Conservation (phyloP, 75 land plant genomes). For the Cunninghamia lanceolata region DNA sequence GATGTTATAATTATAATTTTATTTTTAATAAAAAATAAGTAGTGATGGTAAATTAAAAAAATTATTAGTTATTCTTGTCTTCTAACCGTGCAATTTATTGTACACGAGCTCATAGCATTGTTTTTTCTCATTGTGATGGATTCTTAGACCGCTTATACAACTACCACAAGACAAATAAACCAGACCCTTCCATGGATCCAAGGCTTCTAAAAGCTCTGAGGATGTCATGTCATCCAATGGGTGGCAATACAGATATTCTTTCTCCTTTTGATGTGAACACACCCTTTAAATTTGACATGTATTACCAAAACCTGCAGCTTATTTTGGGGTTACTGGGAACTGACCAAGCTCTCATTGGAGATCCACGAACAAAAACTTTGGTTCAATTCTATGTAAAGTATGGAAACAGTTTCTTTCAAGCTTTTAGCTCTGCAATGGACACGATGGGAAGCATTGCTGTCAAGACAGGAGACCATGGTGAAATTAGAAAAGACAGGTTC, state of each 20-base stretch:
- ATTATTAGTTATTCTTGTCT: neutral
- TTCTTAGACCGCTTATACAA: conserved; percentile 43
- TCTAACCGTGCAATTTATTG: neutral
- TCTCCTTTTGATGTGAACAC: conserved; percentile 68
- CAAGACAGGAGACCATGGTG: conserved; percentile 54
- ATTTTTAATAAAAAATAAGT: too few species aligned
- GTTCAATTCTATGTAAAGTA: conserved; percentile 40
- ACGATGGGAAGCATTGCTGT: conserved; percentile 67
- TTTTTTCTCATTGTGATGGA: conserved; percentile 67
- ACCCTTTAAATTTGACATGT: conserved; percentile 66
- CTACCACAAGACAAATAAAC: conserved; percentile 23
- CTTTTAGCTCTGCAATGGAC: conserved; percentile 62
- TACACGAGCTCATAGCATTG: conserved; percentile 39
- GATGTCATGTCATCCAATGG: conserved; percentile 53
- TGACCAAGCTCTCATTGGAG: conserved; percentile 59
- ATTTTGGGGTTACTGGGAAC: conserved; percentile 55
- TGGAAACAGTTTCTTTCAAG: conserved; percentile 50
- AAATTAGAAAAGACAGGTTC: conserved; percentile 55
- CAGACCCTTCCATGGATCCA: conserved; percentile 56
- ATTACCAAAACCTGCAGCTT: conserved; percentile 44
- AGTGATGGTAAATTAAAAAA: too few species aligned
- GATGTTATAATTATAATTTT: too few species aligned
- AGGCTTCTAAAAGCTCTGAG: conserved; percentile 54
- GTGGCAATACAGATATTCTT: conserved; percentile 55
- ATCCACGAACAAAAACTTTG: conserved; percentile 42